Evolutionary conservation across 225 moss, liverwort and hornwort genomes (phyloP), one percentile per base, ranked within the genome.

Genomic region (Marchantia paleacea): DNA sequence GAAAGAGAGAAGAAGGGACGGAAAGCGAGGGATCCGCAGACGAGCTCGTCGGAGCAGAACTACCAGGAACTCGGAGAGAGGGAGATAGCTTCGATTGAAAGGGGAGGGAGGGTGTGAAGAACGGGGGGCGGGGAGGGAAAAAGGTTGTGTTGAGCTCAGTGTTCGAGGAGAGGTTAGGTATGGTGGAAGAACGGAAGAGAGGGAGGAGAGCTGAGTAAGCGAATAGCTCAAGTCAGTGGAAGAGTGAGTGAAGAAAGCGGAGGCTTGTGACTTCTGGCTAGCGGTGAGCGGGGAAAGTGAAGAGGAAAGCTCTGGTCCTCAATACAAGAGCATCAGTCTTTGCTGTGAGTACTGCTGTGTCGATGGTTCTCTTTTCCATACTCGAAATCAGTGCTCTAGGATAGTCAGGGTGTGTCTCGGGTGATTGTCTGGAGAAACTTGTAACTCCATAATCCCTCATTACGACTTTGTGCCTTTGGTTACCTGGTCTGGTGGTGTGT

Each of bases 261-360:
- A 28, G 75, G 55, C 55, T 57, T 75, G 69, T 70, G 74, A 75
- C 58, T 75, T 55, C 67, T 30, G 67, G 52, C 31, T 70, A 55
- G 51, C 31, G 18, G 69, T 79, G 79, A 70, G 69, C n/a, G 55
- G 70, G 29, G 31, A 61, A 67, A 55, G 53, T 70, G 66, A 30
- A 67, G 79, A 79, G 29, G 10, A 5, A 71, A 77, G 68, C 54
- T 79, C 79, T 79, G 79, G 68, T 53, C 79, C 31, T 79, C 52
- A 67, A 30, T 39, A 71, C 55, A 55, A n/a, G 49, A 64, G 64
- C 65, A 65, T 63, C 50, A 78, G 64, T 78, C 64, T 65, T 52
- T 78, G 26, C 78, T 66, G 78, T 78, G 78, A 78, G 78, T 78
- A 51, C 62, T 77, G 63, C 62, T 77, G 63, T n/a, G 63, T 63